Base-by-base conservation (phyloP, 345 rosid genomes). In the Populus simonii region DNA sequence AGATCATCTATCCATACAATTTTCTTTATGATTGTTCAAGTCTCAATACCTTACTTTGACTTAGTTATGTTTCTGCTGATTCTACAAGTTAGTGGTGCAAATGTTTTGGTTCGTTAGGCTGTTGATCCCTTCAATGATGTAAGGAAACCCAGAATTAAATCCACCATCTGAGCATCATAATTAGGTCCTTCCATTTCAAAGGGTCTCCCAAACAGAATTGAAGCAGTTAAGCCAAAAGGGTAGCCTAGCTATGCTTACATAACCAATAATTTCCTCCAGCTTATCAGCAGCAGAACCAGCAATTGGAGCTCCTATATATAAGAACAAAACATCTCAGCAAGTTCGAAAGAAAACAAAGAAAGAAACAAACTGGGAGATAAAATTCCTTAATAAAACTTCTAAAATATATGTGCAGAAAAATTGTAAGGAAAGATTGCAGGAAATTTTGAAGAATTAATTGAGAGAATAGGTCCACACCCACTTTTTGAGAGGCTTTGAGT, bases 221-320 rank as follows among this genome's bases (percentile, higher is more conserved):
- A 74, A 8, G 74, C 78, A 5, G 72, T 68, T 31, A 27, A 11
- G 7, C 78, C 82, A 57, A 79, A 79, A 4, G 78, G 82, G 62
- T 68, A 73, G 8, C 74, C 25, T 25, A 25, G 25, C 78, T 3
- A 79, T 67, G 55, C 82, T 57, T 20, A 71, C 78, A 39, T 51
- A 74, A 6, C 82, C 82, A 3, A 41, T 65, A 1, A 79, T 55
- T 74, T 68, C 76, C 61, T 79, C 69, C 49, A 79, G 38, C 59
- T 66, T 33, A 22, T 79, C 77, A 36, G 67, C 78, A 15, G 82
- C 82, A 17, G 70, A 79, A 5, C 82, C 82, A 3, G 82, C 74
- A 13, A 74, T 73, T 18, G 82, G 69, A 39, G 82, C 74, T 31
- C 78, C 78, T 79, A 25, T 20, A 59, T n/a, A 8, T 2, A n/a